These are phyloP conservation scores for Claviceps digitariae DNA, from an alignment of 2,329 filamentous ascomycete species.

Conservation along the genomic window DNA sequence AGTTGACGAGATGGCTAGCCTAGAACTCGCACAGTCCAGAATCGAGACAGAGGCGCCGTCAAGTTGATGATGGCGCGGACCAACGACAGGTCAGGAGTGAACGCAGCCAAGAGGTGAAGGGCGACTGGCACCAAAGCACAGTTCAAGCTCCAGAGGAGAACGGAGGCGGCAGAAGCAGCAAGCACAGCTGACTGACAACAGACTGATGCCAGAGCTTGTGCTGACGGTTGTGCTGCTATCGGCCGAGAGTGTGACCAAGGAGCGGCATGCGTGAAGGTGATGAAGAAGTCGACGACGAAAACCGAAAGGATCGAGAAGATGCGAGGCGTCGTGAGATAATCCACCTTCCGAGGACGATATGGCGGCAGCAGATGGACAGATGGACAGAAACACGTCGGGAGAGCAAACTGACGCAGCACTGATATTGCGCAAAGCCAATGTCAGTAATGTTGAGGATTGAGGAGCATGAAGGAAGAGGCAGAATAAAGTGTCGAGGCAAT, in stretches of 20 bases:
- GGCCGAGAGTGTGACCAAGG: neutral
- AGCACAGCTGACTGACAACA: neutral
- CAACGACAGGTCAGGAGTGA: neutral
- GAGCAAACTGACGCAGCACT: neutral
- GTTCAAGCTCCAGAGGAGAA: neutral
- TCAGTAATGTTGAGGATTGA: neutral
- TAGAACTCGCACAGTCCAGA: neutral
- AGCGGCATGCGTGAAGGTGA: neutral
- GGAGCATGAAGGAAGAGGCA: neutral
- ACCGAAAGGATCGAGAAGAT: neutral
- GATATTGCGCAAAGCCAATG: neutral
- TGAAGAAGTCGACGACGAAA: neutral
- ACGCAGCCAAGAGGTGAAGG: neutral
- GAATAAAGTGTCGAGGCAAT: neutral
- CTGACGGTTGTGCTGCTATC: neutral
- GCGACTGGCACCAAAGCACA: neutral
- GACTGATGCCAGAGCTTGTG: neutral
- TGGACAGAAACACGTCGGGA: neutral
- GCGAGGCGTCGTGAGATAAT: neutral
- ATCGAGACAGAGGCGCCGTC: neutral
- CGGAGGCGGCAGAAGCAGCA: neutral
- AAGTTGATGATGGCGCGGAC: neutral
- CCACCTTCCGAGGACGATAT: neutral
- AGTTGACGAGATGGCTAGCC: neutral
- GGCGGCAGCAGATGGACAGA: neutral